A percentile compares a stretch with the other conserved stretches of the same genome.
Conservation (phyloP, 331 rosid species). For the Acacia pycnantha region DNA sequence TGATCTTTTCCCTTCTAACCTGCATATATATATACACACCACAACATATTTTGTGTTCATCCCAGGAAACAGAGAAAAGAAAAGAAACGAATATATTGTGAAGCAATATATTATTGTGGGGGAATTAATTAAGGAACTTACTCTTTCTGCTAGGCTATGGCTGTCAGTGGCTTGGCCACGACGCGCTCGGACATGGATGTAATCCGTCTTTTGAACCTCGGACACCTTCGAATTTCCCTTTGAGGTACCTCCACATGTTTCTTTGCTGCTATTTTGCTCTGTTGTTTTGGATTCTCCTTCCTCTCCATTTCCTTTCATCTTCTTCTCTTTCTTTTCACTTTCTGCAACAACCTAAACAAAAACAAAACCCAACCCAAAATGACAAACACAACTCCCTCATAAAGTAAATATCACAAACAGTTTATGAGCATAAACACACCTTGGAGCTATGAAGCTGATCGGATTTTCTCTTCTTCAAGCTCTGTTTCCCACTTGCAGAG, state of each 20-base stretch:
- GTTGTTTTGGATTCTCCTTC: constrained; percentile 74
- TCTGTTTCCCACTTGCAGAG: constrained; percentile 41
- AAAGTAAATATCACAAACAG: background rate
- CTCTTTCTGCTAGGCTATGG: constrained; percentile 97
- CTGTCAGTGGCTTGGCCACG: constrained; percentile 98
- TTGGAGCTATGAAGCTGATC: constrained; percentile 46
- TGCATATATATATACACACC: constrained; percentile 17
- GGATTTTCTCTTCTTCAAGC: constrained; percentile 71
- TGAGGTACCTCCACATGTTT: constrained; percentile 54
- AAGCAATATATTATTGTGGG: background rate
- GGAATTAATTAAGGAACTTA: constrained; percentile 32
- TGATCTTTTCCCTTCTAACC: constrained; percentile 93
- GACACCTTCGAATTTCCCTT: constrained; percentile 73
- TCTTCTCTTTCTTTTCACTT: constrained; percentile 56
- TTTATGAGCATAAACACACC: constrained; percentile 28
- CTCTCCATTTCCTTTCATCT: constrained; percentile 50
- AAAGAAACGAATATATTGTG: background rate
- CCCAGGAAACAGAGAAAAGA: background rate
- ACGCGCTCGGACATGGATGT: constrained; percentile 93
- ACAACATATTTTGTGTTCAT: background rate
- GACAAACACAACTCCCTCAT: background rate
- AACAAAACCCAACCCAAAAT: background rate
- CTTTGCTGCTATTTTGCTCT: constrained; percentile 40
- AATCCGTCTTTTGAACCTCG: constrained; percentile 72
- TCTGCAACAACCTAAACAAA: constrained; percentile 50